A percentile compares a stretch with the other conserved stretches of the same genome.
Evolutionary conservation across 2,329 filamentous ascomycete species (phyloP).

Genomic region (Cercospora sp.): DNA sequence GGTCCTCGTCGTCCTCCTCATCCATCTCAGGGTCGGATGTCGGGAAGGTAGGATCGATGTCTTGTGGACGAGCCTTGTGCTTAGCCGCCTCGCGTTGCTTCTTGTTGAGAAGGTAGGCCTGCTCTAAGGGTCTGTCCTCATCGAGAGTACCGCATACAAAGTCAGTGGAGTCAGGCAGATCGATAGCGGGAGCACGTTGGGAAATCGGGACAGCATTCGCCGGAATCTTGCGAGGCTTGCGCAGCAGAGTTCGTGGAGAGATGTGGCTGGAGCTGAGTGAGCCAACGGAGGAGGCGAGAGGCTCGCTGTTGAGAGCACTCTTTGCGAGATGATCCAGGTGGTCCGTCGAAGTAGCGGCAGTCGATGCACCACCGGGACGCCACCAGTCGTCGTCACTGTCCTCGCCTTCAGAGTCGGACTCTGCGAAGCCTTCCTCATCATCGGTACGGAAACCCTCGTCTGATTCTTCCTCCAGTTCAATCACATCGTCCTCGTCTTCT

Average conservation of each 20-base stretch:
- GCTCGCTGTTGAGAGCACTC: constrained; percentile 47
- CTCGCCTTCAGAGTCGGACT: constrained; percentile 67
- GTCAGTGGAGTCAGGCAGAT: constrained; percentile 94
- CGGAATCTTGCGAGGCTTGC: constrained; percentile 19
- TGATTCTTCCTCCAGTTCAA: constrained; percentile 57
- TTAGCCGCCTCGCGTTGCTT: constrained; percentile 79
- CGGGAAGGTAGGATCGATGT: constrained; percentile 96
- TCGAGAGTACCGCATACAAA: constrained; percentile 98
- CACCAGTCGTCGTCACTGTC: constrained; percentile 69
- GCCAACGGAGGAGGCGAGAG: constrained; percentile 57
- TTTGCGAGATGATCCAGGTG: constrained; percentile 50
- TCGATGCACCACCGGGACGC: constrained; percentile 57
- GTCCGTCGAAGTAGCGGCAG: constrained; percentile 57
- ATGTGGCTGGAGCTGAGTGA: constrained; percentile 45
- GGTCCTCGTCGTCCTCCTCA: constrained; percentile 68
- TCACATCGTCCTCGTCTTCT: constrained; percentile 56
- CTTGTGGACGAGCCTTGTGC: constrained; percentile 82
- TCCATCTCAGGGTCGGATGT: constrained; percentile 87
- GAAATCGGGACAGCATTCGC: constrained; percentile 43
- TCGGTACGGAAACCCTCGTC: constrained; percentile 79
- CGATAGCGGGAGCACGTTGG: constrained; percentile 51
- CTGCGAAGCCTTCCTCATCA: constrained; percentile 70
- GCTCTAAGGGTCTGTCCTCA: constrained; percentile 91
- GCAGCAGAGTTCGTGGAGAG: constrained; percentile 16
- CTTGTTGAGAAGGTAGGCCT: constrained; percentile 83